Evolutionary conservation across 176 grass and related monocot species (phyloP).

Genomic region (Puccinellia tenuiflora): DNA sequence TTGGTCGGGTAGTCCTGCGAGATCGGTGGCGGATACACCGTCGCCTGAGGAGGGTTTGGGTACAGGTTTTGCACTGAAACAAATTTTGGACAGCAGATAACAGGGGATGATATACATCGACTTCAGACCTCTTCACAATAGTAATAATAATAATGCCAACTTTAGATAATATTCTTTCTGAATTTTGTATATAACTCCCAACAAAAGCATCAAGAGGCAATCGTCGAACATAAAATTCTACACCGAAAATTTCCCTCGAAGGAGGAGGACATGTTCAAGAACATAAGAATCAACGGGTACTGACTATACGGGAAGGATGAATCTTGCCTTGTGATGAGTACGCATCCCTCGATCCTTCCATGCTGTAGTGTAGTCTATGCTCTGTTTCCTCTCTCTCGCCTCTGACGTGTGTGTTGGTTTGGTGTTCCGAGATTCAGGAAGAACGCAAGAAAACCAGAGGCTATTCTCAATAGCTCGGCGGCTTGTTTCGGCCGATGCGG

Average conservation of each 20-base stretch:
- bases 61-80: slow-evolving; percentile 1
- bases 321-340: slow-evolving; percentile 29
- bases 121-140: not conserved
- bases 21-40: not conserved
- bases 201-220: not conserved
- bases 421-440: not conserved
- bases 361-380: slow-evolving; percentile 16
- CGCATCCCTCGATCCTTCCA: slow-evolving; percentile 3
- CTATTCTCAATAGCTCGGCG: not conserved
- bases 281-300: not conserved
- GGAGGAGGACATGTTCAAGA: not conserved
- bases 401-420: not conserved
- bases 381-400: not conserved
- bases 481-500: not conserved
- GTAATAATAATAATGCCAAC: not conserved
- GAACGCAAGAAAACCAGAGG: slow-evolving; percentile 1
- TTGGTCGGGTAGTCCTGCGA: not conserved
- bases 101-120: not conserved
- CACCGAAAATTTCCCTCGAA: not conserved
- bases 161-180: not conserved
- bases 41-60: not conserved
- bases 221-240: not conserved
- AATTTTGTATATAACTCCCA: not conserved
- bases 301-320: not conserved
- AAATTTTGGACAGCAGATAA: not conserved